Base-by-base conservation (phyloP, 352 stramenopile genomes). In the Pythium grandisporangium region DNA sequence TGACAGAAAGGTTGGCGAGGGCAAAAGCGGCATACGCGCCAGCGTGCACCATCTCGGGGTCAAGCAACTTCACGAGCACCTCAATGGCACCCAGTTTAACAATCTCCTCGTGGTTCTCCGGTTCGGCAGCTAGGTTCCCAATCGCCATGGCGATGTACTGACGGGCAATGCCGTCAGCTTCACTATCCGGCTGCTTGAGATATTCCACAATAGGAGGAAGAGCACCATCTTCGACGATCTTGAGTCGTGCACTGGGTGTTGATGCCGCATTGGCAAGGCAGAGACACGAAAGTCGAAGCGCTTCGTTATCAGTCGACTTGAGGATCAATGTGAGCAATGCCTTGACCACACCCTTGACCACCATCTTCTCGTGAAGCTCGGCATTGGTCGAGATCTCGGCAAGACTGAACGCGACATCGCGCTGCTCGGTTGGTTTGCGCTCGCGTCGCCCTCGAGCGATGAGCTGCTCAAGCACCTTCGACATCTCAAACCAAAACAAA, bases 131-230 rank as follows among this genome's bases (percentile, higher is more conserved):
- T 37, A 99, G 51, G 51, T 99, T 99, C 5, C 95, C 95, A 29
- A 99, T 67, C 12, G 78, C 78, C 90, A 99, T 97, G 2, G 95
- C 94, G 22, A 89, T 73, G 44, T 98, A 99, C 55, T 98, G 92
- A 45, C 91, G 78, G n/a, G 80, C 89, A 40, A 98, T 84, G 22
- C 84, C 73, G 55, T 98, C 90, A 22, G 60, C 70, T 8, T 90
- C 70, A 10, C 84, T 58, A n/a, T n/a, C n/a, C n/a, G n/a, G n/a
- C 43, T 96, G 81, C 24, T 81, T 79, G 30, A 98, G 75, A 44
- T 96, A 97, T 19, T 87, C 58, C 17, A 98, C 72, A 6, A 98
- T 58, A 17, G 79, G 70, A 5, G 83, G 61, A 12, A 98, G 54
- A 0, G 80, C 87, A 2, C 89, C 91, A 19, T 98, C 93, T 30